Evolutionary conservation across 1,284 basidiomycete genomes (phyloP).

Genomic region (Cerioporus squamosus): DNA sequence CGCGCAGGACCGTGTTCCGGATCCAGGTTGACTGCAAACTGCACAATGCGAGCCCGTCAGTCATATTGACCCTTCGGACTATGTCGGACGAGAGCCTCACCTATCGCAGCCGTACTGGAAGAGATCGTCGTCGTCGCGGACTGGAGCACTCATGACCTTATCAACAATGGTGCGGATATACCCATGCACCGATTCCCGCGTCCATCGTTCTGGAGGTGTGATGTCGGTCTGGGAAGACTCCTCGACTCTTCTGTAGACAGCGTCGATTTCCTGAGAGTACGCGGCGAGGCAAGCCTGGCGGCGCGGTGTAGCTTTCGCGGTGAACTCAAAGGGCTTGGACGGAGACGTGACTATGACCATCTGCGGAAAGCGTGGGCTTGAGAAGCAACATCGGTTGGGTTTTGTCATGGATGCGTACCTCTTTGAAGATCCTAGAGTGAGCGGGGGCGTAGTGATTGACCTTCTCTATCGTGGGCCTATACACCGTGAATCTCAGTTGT

Average conservation of each 20-base stretch:
- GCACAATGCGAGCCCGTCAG: too few species aligned
- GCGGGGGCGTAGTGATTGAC: slow-evolving; percentile 43
- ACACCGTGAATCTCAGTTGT: slow-evolving; percentile 13
- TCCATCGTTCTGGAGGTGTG: slow-evolving; percentile 32
- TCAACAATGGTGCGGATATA: slow-evolving; percentile 34
- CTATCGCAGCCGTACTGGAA: slow-evolving; percentile 47
- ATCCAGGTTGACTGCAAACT: slow-evolving; percentile 30
- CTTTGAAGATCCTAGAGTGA: slow-evolving; percentile 43
- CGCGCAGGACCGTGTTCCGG: slow-evolving; percentile 39
- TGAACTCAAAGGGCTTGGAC: slow-evolving; percentile 30
- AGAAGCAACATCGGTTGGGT: too few species aligned
- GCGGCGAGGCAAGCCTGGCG: slow-evolving; percentile 31
- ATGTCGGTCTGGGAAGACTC: slow-evolving; percentile 17
- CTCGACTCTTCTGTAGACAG: slow-evolving; percentile 27
- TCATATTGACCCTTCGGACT: too few species aligned
- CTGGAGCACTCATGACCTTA: slow-evolving; percentile 25
- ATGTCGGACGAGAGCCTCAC: slow-evolving; percentile 18
- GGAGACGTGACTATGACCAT: slow-evolving; percentile 38
- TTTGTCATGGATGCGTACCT: slow-evolving; percentile 19
- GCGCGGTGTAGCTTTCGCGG: slow-evolving; percentile 35
- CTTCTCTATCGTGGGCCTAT: slow-evolving; percentile 41
- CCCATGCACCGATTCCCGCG: slow-evolving; percentile 13
- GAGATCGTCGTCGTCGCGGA: slow-evolving; percentile 39
- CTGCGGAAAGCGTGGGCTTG: too few species aligned
- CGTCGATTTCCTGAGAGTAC: slow-evolving; percentile 39